These are phyloP conservation scores for Komagataella pseudopastoris DNA, from an alignment of 805 yeast species.

Conservation along the genomic window DNA sequence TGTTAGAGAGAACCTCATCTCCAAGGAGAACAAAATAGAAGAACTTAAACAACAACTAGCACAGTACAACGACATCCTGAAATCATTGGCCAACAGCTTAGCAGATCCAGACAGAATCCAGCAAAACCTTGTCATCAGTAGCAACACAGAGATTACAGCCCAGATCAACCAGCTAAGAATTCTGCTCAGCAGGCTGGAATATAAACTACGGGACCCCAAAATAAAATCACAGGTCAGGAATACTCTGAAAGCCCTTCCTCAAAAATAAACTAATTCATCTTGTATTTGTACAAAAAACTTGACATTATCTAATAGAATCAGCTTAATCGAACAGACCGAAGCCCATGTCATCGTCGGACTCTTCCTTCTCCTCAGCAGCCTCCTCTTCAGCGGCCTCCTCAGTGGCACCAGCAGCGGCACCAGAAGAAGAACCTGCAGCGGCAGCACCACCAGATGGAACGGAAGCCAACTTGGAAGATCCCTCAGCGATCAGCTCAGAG, in stretches of 20 bases:
- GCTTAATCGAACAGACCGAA: constrained; percentile 25
- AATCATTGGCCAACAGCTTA: neutral
- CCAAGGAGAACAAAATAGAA: constrained; percentile 7
- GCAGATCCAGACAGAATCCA: constrained; percentile 6
- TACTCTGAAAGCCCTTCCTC: neutral
- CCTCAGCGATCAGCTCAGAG: constrained; percentile 84
- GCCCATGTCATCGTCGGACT: constrained; percentile 75
- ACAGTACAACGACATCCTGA: constrained; percentile 8
- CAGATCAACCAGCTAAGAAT: constrained; percentile 9
- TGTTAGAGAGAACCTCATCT: constrained; percentile 6
- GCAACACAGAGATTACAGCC: constrained; percentile 10
- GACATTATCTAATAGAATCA: neutral
- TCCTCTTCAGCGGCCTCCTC: constrained; percentile 63
- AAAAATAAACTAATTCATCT: neutral
- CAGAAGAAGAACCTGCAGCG: constrained; percentile 59
- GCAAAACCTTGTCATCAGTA: constrained; percentile 10
- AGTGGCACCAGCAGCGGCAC: constrained; percentile 58
- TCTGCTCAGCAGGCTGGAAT: constrained; percentile 5
- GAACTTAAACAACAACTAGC: constrained; percentile 6
- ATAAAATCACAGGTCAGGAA: neutral
- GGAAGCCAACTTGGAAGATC: constrained; percentile 91
- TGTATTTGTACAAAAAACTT: neutral
- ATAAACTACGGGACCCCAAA: constrained; percentile 4
- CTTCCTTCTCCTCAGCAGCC: constrained; percentile 50
- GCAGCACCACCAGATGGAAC: constrained; percentile 98